Percentiles rank a stretch among this genome's conserved stretches.
Evolutionary conservation across 2,329 filamentous ascomycete genomes (phyloP).

Genomic region (Claviceps maximensis): DNA sequence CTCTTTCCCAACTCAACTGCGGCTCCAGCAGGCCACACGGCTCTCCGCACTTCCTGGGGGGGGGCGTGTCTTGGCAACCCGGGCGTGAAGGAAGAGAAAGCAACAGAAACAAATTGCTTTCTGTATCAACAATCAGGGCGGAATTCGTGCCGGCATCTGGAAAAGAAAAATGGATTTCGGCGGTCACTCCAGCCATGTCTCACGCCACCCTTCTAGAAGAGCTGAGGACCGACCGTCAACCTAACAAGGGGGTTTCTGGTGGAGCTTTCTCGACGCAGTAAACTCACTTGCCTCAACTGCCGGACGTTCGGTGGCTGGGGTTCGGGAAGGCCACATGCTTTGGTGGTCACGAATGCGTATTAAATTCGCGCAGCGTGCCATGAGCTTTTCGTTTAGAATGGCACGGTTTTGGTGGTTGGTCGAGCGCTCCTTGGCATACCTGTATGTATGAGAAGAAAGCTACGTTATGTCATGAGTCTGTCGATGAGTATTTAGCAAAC

Average conservation of each 20-base stretch:
- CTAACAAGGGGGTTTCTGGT: not conserved
- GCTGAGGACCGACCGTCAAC: slow-evolving; percentile 1
- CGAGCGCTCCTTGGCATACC: not conserved
- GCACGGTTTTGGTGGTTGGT: not conserved
- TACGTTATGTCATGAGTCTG: not conserved
- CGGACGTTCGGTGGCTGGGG: not conserved
- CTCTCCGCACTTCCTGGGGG: not conserved
- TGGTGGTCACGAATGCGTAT: not conserved
- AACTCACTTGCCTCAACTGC: not conserved
- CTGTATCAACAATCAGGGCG: not conserved
- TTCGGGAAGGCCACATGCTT: not conserved
- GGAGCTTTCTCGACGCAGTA: not conserved
- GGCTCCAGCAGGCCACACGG: not conserved
- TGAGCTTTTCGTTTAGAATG: not conserved
- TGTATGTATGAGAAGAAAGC: not conserved
- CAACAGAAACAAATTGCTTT: not conserved
- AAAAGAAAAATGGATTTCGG: not conserved
- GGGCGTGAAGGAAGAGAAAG: not conserved
- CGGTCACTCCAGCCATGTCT: slow-evolving; percentile 6
- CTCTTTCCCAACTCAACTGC: not conserved
- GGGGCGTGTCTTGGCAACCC: not conserved
- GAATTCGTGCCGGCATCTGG: slow-evolving; percentile 2
- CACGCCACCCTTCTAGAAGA: slow-evolving; percentile 8
- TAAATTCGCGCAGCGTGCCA: not conserved
- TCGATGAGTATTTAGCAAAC: not conserved